These are phyloP conservation scores for Cladophialophora carrionii DNA, from an alignment of 2,329 filamentous ascomycete genomes.

Conservation along the genomic window DNA sequence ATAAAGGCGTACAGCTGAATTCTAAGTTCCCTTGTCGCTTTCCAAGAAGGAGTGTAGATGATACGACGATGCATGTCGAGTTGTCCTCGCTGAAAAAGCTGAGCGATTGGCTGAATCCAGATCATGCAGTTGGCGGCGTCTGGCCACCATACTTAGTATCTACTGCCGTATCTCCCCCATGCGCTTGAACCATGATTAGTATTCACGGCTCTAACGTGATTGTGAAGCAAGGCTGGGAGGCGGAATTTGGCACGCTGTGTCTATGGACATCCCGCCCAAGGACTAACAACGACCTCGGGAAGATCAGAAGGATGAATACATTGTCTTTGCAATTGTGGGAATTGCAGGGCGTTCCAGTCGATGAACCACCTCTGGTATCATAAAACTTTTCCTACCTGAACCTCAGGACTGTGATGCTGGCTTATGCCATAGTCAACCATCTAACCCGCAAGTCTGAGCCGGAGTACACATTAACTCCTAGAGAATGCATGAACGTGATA, in stretches of 20 bases:
- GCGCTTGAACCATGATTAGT: background rate
- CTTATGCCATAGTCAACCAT: background rate
- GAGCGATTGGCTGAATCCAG: background rate
- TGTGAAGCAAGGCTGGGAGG: background rate
- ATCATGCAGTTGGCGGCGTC: too few relatives aligned
- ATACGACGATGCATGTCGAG: too few relatives aligned
- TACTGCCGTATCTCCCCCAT: background rate
- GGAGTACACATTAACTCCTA: background rate
- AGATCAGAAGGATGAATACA: background rate
- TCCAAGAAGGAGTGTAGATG: too few relatives aligned
- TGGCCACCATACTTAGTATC: background rate
- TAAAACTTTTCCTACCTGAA: background rate
- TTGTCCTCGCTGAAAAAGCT: background rate
- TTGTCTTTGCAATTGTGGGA: background rate
- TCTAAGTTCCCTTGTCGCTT: too few relatives aligned
- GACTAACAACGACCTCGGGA: background rate
- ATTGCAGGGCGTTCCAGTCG: background rate
- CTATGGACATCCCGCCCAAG: too few relatives aligned
- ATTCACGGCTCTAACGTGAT: background rate
- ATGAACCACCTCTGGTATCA: background rate
- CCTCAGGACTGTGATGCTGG: background rate
- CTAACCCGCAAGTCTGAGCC: background rate
- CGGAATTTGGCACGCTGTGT: background rate
- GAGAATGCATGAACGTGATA: background rate
- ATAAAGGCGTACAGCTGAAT: too few relatives aligned